Evolutionary conservation across 805 yeast species (phyloP).

Genomic region (Kodamaea laetipori): DNA sequence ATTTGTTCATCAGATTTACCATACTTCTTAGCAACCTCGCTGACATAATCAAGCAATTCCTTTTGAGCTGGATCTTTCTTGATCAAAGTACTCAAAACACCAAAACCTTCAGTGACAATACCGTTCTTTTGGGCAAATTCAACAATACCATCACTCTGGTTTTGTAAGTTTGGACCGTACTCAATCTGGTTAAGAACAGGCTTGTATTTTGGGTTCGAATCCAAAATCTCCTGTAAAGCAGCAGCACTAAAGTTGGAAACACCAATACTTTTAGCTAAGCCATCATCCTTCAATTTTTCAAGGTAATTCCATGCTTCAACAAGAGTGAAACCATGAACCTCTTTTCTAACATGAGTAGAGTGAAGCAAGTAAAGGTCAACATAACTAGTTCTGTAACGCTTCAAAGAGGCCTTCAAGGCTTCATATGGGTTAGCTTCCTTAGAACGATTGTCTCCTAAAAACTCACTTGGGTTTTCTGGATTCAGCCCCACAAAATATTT

Average conservation of each 20-base stretch:
- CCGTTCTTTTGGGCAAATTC: slow-evolving; percentile 65
- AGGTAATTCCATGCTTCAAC: slow-evolving; percentile 67
- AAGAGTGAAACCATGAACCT: slow-evolving; percentile 37
- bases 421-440: slow-evolving; percentile 38
- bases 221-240: slow-evolving; percentile 65
- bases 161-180: slow-evolving; percentile 88
- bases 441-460: too few relatives aligned
- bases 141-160: slow-evolving; percentile 65
- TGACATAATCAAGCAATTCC: slow-evolving; percentile 55
- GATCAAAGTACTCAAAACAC: slow-evolving; percentile 84
- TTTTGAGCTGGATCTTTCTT: slow-evolving; percentile 60
- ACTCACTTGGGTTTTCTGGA: too few relatives aligned
- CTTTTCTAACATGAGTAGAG: slow-evolving; percentile 39
- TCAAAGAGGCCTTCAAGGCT: slow-evolving; percentile 40
- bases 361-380: slow-evolving; percentile 57
- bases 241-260: slow-evolving; percentile 75
- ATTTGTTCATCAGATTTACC: slow-evolving; percentile 65
- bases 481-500: slow-evolving; percentile 40
- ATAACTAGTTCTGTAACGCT: slow-evolving; percentile 44
- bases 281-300: slow-evolving; percentile 64
- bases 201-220: slow-evolving; percentile 60
- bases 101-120: slow-evolving; percentile 63
- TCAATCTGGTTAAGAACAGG: slow-evolving; percentile 86
- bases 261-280: slow-evolving; percentile 76
- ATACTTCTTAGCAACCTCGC: slow-evolving; percentile 55